These are phyloP conservation scores for Phaeosphaeriaceae sp. DNA, from an alignment of 2,329 filamentous ascomycete genomes.

Conservation along the genomic window DNA sequence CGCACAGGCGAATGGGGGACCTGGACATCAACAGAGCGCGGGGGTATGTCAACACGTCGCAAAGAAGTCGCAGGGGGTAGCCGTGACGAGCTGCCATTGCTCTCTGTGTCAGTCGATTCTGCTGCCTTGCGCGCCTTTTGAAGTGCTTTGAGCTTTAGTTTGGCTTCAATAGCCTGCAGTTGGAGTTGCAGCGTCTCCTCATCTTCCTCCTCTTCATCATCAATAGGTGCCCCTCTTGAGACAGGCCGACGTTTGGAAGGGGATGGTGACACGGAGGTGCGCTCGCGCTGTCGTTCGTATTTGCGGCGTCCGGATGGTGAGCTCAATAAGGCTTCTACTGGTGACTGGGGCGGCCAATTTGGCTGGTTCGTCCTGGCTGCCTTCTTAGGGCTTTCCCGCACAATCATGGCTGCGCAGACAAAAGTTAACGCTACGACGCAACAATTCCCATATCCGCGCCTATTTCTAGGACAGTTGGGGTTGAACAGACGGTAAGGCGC, in stretches of 20 bases:
- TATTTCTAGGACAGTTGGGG: neutral
- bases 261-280: slow-evolving; percentile 63
- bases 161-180: slow-evolving; percentile 86
- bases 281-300: slow-evolving; percentile 68
- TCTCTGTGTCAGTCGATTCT: slow-evolving; percentile 27
- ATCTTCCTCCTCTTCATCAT: slow-evolving; percentile 70
- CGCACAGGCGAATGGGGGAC: slow-evolving; percentile 77
- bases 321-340: slow-evolving; percentile 66
- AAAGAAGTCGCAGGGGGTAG: slow-evolving; percentile 32
- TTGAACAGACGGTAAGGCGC: too few relatives aligned
- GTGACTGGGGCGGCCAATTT: slow-evolving; percentile 68
- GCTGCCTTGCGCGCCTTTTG: slow-evolving; percentile 62
- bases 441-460: slow-evolving; percentile 39
- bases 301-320: slow-evolving; percentile 81
- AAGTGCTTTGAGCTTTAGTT: slow-evolving; percentile 84
- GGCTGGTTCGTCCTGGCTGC: slow-evolving; percentile 48
- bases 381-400: slow-evolving; percentile 56
- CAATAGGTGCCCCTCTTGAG: slow-evolving; percentile 19
- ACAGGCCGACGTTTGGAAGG: slow-evolving; percentile 57
- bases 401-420: slow-evolving; percentile 49
- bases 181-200: slow-evolving; percentile 89
- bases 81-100: slow-evolving; percentile 31
- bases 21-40: slow-evolving; percentile 59
- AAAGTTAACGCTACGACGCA: slow-evolving; percentile 15
- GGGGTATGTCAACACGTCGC: slow-evolving; percentile 30